Conservation (phyloP, 202 grass and related monocot genomes). For the Schoenoplectus tabernaemontani region DNA sequence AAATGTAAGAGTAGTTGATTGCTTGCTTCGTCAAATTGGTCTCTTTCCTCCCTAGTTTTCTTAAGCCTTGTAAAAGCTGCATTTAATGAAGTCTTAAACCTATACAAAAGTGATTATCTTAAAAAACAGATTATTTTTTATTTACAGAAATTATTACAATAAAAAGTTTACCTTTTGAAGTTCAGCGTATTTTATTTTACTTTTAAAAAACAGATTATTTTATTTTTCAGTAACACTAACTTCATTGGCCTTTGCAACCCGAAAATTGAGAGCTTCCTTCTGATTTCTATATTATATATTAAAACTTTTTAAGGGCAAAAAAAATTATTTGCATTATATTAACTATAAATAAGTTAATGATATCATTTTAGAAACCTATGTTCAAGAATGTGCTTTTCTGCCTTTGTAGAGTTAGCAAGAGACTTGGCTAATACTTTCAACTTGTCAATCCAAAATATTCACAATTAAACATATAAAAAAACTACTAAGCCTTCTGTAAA, state of each 20-base stretch:
- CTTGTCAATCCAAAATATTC: slow-evolving; percentile 67
- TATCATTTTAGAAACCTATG: slow-evolving; percentile 58
- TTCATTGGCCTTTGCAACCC: slow-evolving; percentile 82
- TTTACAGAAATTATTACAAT: background rate
- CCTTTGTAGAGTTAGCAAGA: slow-evolving; percentile 82
- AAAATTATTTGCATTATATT: slow-evolving; percentile 16
- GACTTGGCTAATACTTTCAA: slow-evolving; percentile 89
- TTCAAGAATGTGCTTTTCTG: slow-evolving; percentile 87
- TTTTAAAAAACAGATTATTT: too few relatives aligned
- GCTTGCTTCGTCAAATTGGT: slow-evolving; percentile 96
- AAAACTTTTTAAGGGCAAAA: background rate
- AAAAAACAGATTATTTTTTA: slow-evolving; percentile 4
- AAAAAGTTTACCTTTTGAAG: slow-evolving; percentile 56
- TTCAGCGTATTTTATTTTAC: too few relatives aligned
- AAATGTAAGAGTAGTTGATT: slow-evolving; percentile 70
- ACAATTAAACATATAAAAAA: background rate
- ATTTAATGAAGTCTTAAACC: slow-evolving; percentile 76
- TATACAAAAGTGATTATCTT: slow-evolving; percentile 34
- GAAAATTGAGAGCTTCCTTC: slow-evolving; percentile 94
- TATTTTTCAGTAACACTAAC: slow-evolving; percentile 62
- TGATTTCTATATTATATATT: slow-evolving; percentile 52
- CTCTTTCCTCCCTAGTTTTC: slow-evolving; percentile 86
- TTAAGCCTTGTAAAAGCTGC: slow-evolving; percentile 53
- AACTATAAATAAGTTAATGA: slow-evolving; percentile 18
- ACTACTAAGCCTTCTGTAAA: slow-evolving; percentile 92